phyloP scores from a whole-genome alignment of 2,329 filamentous ascomycete species.

The Monilinia fructigena region DNA sequence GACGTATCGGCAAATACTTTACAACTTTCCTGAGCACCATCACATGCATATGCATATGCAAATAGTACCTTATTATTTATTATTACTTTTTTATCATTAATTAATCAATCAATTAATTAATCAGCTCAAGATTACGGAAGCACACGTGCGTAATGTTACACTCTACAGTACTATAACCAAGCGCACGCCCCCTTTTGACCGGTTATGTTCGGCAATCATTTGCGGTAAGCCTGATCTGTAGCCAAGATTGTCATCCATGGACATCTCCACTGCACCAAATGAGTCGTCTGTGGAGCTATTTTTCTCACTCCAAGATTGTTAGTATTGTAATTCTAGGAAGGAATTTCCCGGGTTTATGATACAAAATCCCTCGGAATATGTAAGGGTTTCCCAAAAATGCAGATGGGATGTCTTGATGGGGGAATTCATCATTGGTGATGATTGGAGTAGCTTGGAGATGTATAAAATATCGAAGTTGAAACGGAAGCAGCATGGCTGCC shows the following conservation, averaged over 20 bases:
- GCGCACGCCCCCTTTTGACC: conserved; percentile 4
- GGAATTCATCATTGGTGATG: neutral
- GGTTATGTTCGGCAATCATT: conserved; percentile 12
- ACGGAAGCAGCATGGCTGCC: neutral
- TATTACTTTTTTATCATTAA: neutral
- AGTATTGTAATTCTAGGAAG: neutral
- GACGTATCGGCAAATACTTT: neutral
- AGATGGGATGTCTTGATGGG: neutral
- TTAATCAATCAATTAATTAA: neutral
- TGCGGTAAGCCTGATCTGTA: too few relatives aligned
- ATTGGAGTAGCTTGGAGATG: neutral
- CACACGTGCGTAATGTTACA: neutral
- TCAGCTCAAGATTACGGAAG: conserved; percentile 3
- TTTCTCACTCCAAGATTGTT: neutral
- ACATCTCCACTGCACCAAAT: neutral
- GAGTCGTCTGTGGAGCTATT: conserved; percentile 17
- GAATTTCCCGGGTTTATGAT: neutral
- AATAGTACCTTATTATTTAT: too few relatives aligned
- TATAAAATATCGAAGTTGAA: neutral
- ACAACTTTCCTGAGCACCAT: neutral
- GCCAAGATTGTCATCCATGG: neutral
- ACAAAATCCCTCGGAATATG: neutral
- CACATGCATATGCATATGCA: neutral
- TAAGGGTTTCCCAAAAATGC: neutral
- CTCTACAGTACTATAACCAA: too few relatives aligned